These are phyloP conservation scores for Geosiphon pyriformis DNA, from an alignment of 192 early-diverging fungal species.

Conservation along the genomic window DNA sequence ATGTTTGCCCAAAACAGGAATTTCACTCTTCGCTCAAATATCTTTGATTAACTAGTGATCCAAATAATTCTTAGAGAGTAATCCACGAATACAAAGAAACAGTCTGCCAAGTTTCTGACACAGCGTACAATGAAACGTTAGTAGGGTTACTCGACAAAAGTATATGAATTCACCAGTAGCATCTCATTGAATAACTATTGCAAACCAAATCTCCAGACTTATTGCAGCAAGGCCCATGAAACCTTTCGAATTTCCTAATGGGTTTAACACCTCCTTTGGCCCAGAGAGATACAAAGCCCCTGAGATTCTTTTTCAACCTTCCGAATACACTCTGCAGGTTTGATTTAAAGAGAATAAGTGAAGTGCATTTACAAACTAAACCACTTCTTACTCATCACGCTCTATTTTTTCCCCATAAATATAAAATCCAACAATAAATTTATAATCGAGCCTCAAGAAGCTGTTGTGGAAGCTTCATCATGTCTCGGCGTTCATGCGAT, in stretches of 20 bases:
- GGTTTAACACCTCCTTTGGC: conserved; percentile 82
- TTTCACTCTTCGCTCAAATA: background rate
- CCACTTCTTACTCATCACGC: too few relatives aligned
- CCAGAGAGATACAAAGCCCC: conserved; percentile 74
- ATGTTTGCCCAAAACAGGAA: background rate
- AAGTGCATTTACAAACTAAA: too few relatives aligned
- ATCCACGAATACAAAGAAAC: conserved; percentile 94
- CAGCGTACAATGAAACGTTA: conserved; percentile 64
- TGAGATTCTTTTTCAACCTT: conserved; percentile 84
- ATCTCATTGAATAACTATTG: too few relatives aligned
- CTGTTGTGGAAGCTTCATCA: background rate
- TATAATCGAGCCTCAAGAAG: conserved; percentile 20
- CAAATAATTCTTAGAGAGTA: conserved; percentile 47
- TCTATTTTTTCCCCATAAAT: background rate
- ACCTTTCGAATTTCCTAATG: conserved; percentile 92
- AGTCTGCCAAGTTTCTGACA: conserved; percentile 79
- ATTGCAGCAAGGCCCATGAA: conserved; percentile 65
- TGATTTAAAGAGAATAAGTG: too few relatives aligned
- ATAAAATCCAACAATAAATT: background rate
- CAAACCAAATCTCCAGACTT: conserved; percentile 33
- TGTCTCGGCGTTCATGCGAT: conserved; percentile 66
- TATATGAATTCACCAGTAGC: too few relatives aligned
- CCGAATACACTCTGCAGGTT: conserved; percentile 48
- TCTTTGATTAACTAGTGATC: background rate
- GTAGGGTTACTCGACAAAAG: too few relatives aligned